Conservation (phyloP, 306 rosid genomes). For the Crotalaria pallida region DNA sequence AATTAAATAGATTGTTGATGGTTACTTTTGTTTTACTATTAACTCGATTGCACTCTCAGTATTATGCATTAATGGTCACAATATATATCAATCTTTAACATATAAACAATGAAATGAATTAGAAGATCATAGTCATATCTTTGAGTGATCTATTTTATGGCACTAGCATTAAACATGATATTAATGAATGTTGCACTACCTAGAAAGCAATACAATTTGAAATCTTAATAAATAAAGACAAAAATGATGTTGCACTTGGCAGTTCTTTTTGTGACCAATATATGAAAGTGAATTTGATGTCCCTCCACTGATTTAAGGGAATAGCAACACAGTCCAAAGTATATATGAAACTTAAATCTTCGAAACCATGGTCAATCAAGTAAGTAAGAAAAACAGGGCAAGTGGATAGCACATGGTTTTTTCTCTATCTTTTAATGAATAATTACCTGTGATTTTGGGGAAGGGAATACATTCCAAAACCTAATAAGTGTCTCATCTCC, state of each 20-base stretch:
- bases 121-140: neutral
- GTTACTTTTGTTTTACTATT: neutral
- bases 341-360: neutral
- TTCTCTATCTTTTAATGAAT: no score
- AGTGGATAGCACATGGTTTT: no score
- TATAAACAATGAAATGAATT: neutral
- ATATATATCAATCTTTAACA: neutral
- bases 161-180: neutral
- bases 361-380: neutral
- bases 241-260: neutral
- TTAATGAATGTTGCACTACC: neutral
- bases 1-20: neutral
- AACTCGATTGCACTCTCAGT: slow-evolving; percentile 64
- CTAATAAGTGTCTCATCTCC: no score
- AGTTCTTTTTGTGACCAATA: neutral
- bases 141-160: neutral
- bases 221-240: neutral
- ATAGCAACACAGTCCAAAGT: neutral
- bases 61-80: slow-evolving; percentile 45
- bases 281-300: neutral
- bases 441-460: no score
- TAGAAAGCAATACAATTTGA: neutral
- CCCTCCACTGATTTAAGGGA: neutral
- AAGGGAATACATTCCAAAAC: no score
- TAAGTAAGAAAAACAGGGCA: neutral